phyloP scores from a whole-genome alignment of 352 stramenopile species.

The Thraustochytrium striatum region DNA sequence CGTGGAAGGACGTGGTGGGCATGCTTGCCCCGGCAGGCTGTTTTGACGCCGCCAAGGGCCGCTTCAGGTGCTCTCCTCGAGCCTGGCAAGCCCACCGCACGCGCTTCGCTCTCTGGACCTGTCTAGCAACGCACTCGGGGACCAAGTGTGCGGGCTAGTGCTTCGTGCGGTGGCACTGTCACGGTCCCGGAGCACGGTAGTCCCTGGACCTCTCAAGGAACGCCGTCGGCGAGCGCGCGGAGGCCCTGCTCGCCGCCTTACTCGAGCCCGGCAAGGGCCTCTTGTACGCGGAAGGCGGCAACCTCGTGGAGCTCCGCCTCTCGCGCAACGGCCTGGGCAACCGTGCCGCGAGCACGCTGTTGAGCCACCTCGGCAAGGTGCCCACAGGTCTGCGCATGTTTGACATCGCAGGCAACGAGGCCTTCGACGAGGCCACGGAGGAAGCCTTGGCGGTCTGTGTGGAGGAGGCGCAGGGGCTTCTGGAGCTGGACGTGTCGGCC shows the following conservation, averaged over 20 bases:
- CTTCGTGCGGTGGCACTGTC: background rate
- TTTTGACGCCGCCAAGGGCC: background rate
- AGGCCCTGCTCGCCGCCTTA: too few species aligned
- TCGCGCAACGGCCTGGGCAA: constrained; percentile 33
- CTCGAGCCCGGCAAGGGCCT: too few species aligned
- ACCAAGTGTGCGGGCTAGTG: background rate
- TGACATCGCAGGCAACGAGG: too few species aligned
- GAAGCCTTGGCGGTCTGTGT: too few species aligned
- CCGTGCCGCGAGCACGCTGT: background rate
- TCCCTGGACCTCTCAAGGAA: too few species aligned
- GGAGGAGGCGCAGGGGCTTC: too few species aligned
- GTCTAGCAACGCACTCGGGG: constrained; percentile 1
- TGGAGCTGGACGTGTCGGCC: too few species aligned
- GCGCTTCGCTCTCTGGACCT: constrained; percentile 14
- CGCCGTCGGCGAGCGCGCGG: too few species aligned
- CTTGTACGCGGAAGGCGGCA: too few species aligned
- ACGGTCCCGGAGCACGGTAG: too few species aligned
- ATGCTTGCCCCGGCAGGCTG: background rate
- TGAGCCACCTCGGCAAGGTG: background rate
- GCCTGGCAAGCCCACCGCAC: background rate
- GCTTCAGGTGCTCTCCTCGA: background rate
- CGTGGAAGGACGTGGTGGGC: background rate
- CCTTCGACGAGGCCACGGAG: too few species aligned
- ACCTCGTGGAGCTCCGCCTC: constrained; percentile 16
- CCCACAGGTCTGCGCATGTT: too few species aligned